phyloP scores from a whole-genome alignment of 495 filamentous ascomycete genomes.

The Ramalina intermedia region DNA sequence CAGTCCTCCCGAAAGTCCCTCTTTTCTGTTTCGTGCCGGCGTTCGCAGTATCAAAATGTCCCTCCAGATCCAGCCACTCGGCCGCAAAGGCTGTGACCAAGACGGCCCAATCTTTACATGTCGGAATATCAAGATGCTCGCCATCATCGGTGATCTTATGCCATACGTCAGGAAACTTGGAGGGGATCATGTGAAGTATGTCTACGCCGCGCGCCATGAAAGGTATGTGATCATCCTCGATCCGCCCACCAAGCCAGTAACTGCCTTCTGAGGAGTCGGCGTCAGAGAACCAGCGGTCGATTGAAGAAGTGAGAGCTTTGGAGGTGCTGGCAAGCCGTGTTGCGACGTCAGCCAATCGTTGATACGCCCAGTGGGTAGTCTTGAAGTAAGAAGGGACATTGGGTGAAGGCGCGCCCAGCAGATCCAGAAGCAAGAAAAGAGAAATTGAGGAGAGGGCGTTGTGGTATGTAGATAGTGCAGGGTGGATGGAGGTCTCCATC shows the following conservation, averaged over 20 bases:
- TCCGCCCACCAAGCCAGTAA: slow-evolving; percentile 32
- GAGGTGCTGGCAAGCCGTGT: slow-evolving; percentile 34
- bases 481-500: slow-evolving; percentile 54
- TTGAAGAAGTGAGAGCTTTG: slow-evolving; percentile 38
- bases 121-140: slow-evolving; percentile 69
- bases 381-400: slow-evolving; percentile 66
- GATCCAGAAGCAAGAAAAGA: slow-evolving; percentile 83
- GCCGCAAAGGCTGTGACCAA: slow-evolving; percentile 72
- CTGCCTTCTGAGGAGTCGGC: slow-evolving; percentile 32
- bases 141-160: slow-evolving; percentile 74
- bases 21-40: not conserved
- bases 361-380: slow-evolving; percentile 90
- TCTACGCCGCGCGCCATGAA: slow-evolving; percentile 78
- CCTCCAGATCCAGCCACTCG: slow-evolving; percentile 89
- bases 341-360: slow-evolving; percentile 52
- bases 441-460: slow-evolving; percentile 64
- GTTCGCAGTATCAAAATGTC: slow-evolving; percentile 33
- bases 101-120: slow-evolving; percentile 75
- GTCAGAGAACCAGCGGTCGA: slow-evolving; percentile 39
- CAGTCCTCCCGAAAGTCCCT: not conserved
- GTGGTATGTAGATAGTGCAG: slow-evolving; percentile 57
- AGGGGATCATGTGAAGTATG: slow-evolving; percentile 74
- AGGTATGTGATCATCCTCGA: slow-evolving; percentile 81
- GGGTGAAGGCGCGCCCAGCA: slow-evolving; percentile 61
- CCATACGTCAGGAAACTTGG: slow-evolving; percentile 74